phyloP scores from a whole-genome alignment of 345 rosid genomes.

The Bruguiera parviflora region DNA sequence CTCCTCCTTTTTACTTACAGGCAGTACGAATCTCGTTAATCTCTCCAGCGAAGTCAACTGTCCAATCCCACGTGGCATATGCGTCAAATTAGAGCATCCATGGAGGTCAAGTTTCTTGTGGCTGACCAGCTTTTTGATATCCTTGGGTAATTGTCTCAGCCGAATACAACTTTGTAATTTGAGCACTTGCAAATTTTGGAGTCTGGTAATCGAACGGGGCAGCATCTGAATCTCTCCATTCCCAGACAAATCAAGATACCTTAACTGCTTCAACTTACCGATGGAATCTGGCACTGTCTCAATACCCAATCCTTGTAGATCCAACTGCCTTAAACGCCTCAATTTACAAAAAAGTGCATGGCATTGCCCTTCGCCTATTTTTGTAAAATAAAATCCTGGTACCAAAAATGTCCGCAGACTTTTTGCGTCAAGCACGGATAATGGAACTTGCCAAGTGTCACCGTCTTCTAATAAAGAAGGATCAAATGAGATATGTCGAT shows the following conservation, averaged over 20 bases:
- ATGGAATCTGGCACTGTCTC: conserved; percentile 16
- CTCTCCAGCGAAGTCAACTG: no score
- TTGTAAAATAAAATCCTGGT: background rate
- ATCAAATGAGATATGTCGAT: no score
- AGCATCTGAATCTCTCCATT: no score
- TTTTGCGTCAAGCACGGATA: no score
- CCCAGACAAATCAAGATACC: conserved; percentile 17
- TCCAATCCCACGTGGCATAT: conserved; percentile 25
- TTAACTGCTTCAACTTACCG: conserved; percentile 20
- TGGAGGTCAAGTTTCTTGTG: background rate
- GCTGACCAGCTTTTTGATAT: conserved; percentile 3
- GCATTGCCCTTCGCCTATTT: no score
- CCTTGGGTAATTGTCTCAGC: conserved; percentile 10
- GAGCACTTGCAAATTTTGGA: conserved; percentile 18
- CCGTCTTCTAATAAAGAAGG: no score
- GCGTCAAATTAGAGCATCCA: background rate
- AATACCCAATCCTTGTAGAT: background rate
- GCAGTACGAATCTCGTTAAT: no score
- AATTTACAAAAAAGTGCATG: no score
- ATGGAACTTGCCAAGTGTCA: no score
- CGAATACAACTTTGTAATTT: background rate
- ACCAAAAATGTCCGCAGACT: no score
- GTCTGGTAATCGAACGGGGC: background rate
- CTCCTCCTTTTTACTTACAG: no score
- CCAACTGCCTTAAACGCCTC: background rate